These are phyloP conservation scores for Magnolia officinalis DNA, from an alignment of 164 flowering plant genomes.

Conservation along the genomic window DNA sequence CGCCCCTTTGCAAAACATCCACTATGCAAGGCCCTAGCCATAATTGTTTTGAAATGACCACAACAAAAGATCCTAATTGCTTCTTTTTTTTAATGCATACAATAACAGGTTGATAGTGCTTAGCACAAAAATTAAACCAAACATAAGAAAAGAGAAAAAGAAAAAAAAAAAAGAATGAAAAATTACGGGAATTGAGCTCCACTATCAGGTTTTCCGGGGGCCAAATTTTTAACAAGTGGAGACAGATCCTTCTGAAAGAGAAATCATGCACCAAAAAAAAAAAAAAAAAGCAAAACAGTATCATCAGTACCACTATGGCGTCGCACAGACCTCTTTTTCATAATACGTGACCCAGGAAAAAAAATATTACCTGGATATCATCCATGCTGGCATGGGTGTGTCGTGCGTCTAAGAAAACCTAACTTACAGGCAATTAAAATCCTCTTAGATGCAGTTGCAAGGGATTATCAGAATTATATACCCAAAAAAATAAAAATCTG, in stretches of 20 bases:
- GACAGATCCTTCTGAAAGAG: slow-evolving; percentile 78
- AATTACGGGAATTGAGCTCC: slow-evolving; percentile 79
- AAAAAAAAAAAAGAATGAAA: not conserved
- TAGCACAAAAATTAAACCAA: too few relatives aligned
- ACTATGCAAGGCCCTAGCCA: too few relatives aligned
- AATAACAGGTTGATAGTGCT: too few relatives aligned
- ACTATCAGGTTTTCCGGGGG: slow-evolving; percentile 42
- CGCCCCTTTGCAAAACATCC: too few relatives aligned
- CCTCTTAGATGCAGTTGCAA: not conserved
- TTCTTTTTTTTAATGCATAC: not conserved
- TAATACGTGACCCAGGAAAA: not conserved
- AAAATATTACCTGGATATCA: slow-evolving; percentile 68
- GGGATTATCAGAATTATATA: not conserved
- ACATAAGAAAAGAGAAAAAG: not conserved
- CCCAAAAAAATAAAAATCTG: not conserved
- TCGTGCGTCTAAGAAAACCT: slow-evolving; percentile 69
- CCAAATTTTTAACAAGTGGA: slow-evolving; percentile 74
- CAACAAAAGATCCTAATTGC: not conserved
- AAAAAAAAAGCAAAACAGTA: not conserved
- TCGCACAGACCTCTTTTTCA: not conserved
- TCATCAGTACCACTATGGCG: not conserved
- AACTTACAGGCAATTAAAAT: slow-evolving; percentile 10
- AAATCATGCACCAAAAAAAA: slow-evolving; percentile 9
- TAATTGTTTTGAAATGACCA: too few relatives aligned
- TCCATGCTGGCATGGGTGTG: slow-evolving; percentile 60